These are phyloP conservation scores for Paecilomyces formosus DNA, from an alignment of 2,329 filamentous ascomycete genomes.

Conservation along the genomic window DNA sequence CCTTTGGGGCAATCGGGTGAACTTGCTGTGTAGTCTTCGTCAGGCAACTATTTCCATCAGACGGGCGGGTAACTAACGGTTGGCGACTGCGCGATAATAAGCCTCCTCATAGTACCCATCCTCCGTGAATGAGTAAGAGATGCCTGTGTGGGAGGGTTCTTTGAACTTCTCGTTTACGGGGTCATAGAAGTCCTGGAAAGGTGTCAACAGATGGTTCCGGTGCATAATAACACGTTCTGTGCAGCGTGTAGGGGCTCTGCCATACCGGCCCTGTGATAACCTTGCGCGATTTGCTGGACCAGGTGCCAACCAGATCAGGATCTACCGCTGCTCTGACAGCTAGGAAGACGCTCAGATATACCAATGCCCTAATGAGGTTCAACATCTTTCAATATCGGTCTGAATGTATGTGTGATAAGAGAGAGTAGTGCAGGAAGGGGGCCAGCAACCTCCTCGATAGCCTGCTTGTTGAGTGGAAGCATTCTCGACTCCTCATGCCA, in stretches of 20 bases:
- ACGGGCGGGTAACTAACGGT: slow-evolving; percentile 47
- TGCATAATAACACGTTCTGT: neutral
- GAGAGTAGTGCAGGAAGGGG: neutral
- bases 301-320: slow-evolving; percentile 57
- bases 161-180: slow-evolving; percentile 57
- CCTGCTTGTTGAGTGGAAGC: neutral
- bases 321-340: slow-evolving; percentile 36
- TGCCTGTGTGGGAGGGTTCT: slow-evolving; percentile 60
- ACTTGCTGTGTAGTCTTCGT: slow-evolving; percentile 37
- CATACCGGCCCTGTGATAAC: slow-evolving; percentile 63
- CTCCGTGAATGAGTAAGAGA: slow-evolving; percentile 65
- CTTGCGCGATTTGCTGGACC: slow-evolving; percentile 62
- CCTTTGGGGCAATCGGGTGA: slow-evolving; percentile 55
- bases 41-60: slow-evolving; percentile 5
- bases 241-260: slow-evolving; percentile 6
- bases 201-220: slow-evolving; percentile 2
- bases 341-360: slow-evolving; percentile 29
- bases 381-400: slow-evolving; percentile 4
- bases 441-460: neutral
- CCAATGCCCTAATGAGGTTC: slow-evolving; percentile 21
- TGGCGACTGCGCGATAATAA: slow-evolving; percentile 61
- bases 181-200: slow-evolving; percentile 59
- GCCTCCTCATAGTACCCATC: slow-evolving; percentile 64
- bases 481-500: neutral
- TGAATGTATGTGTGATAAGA: slow-evolving; percentile 3